Percentiles rank a stretch among this genome's conserved stretches.
These are phyloP conservation scores for Claviceps sp. DNA, from an alignment of 2,329 filamentous ascomycete genomes.

Conservation along the genomic window DNA sequence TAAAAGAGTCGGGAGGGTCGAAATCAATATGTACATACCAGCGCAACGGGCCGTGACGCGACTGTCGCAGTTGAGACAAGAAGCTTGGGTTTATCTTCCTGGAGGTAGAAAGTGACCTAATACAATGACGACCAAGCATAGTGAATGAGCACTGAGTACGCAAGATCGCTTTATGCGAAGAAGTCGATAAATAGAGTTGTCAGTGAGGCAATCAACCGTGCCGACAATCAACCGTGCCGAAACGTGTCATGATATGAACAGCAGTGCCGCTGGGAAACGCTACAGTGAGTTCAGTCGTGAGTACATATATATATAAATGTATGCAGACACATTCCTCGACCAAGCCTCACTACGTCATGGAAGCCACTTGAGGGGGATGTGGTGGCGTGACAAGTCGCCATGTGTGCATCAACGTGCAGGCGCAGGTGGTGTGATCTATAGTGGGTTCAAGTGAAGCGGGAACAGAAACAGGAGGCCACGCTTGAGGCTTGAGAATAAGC, in stretches of 20 bases:
- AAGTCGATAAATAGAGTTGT: neutral
- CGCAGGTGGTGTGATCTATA: neutral
- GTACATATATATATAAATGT: neutral
- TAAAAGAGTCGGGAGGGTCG: neutral
- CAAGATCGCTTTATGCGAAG: neutral
- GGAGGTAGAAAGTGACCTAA: constrained; percentile 20
- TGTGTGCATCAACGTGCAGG: neutral
- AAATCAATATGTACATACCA: constrained; percentile 14
- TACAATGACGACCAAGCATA: neutral
- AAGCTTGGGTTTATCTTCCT: constrained; percentile 21
- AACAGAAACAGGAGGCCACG: neutral
- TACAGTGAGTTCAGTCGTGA: no score
- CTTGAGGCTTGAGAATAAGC: no score
- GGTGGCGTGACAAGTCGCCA: neutral
- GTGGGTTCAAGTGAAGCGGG: neutral
- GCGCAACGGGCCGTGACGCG: constrained; percentile 16
- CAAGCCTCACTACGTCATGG: neutral
- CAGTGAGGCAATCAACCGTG: neutral
- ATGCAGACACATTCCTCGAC: neutral
- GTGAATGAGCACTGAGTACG: neutral
- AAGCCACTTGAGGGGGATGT: neutral
- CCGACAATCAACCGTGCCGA: neutral
- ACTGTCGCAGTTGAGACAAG: constrained; percentile 19
- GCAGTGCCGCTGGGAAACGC: neutral
- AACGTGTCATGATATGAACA: neutral